phyloP scores from a whole-genome alignment of 2,329 filamentous ascomycete genomes.

The Alternaria brassicicola region DNA sequence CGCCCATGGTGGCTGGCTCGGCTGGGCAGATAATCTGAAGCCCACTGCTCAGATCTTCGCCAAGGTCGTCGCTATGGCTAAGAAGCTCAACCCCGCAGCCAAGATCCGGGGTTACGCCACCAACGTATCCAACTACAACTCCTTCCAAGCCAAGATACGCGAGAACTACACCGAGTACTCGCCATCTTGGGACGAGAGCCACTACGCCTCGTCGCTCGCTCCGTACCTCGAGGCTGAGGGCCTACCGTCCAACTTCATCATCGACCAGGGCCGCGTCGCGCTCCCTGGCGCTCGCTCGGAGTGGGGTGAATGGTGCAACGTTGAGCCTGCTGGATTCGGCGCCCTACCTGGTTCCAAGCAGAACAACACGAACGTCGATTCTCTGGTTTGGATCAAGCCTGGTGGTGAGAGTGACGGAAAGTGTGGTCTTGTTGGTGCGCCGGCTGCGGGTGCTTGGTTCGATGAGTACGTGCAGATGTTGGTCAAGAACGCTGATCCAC shows the following conservation, averaged over 20 bases:
- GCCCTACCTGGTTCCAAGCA: slow-evolving; percentile 20
- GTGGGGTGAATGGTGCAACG: slow-evolving; percentile 43
- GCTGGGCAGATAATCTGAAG: slow-evolving; percentile 38
- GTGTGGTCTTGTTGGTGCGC: slow-evolving; percentile 35
- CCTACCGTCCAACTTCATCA: slow-evolving; percentile 35
- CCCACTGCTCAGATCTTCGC: slow-evolving; percentile 35
- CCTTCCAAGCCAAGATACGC: slow-evolving; percentile 31
- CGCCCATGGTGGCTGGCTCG: slow-evolving; percentile 40
- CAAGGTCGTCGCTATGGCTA: slow-evolving; percentile 30
- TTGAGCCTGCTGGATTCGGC: slow-evolving; percentile 33
- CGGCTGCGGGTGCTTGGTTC: slow-evolving; percentile 37
- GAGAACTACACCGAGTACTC: slow-evolving; percentile 35
- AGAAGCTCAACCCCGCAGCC: slow-evolving; percentile 27
- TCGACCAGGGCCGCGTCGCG: slow-evolving; percentile 37
- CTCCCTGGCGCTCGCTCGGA: slow-evolving; percentile 29
- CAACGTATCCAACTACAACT: slow-evolving; percentile 40
- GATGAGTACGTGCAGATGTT: slow-evolving; percentile 39
- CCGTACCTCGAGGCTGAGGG: slow-evolving; percentile 31
- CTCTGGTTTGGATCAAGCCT: slow-evolving; percentile 42
- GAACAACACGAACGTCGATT: slow-evolving; percentile 35
- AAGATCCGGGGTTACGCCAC: slow-evolving; percentile 37
- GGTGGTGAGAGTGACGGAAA: slow-evolving; percentile 38
- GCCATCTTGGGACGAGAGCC: slow-evolving; percentile 33
- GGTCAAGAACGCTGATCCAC: slow-evolving; percentile 34
- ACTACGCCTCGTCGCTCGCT: slow-evolving; percentile 30